A percentile compares a stretch with the other conserved stretches of the same genome.
Conservation (phyloP, 1,284 basidiomycete genomes). For the Retiboletus flavoniger region DNA sequence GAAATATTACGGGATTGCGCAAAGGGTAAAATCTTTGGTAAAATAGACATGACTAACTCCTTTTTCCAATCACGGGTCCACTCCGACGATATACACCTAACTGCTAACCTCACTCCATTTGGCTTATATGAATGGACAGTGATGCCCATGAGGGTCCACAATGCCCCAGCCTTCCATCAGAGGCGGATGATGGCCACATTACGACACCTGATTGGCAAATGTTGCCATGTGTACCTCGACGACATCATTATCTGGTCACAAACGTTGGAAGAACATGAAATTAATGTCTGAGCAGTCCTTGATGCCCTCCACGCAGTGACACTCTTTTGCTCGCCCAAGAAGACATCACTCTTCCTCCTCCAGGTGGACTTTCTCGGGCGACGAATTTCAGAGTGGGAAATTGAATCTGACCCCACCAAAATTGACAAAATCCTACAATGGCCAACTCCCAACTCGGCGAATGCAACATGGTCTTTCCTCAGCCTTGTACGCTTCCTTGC, state of each 20-base stretch:
- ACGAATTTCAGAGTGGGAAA: neutral
- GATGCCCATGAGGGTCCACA: conserved; percentile 32
- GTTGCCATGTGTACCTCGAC: conserved; percentile 37
- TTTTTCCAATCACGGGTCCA: conserved; percentile 40
- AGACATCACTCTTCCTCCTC: neutral
- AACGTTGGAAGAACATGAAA: conserved; percentile 30
- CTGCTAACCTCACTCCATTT: conserved; percentile 22
- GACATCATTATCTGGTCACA: conserved; percentile 41
- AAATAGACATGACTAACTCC: conserved; percentile 40
- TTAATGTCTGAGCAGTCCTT: conserved; percentile 5
- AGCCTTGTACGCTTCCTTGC: conserved; percentile 39
- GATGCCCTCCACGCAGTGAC: neutral
- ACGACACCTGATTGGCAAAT: conserved; percentile 19
- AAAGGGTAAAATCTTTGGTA: conserved; percentile 25
- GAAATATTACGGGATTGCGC: conserved; percentile 20
- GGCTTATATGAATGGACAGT: conserved; percentile 29
- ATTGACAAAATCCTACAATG: conserved; percentile 20
- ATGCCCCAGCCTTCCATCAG: conserved; percentile 27
- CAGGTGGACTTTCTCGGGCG: neutral
- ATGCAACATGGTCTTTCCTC: conserved; percentile 37
- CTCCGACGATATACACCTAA: conserved; percentile 27
- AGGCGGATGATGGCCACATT: conserved; percentile 11
- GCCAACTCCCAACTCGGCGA: conserved; percentile 31
- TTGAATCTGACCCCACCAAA: neutral
- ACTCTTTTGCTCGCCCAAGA: neutral